Evolutionary conservation across 331 rosid genomes (phyloP), one percentile per base, ranked within the genome.

Genomic region (Saraca asoca): DNA sequence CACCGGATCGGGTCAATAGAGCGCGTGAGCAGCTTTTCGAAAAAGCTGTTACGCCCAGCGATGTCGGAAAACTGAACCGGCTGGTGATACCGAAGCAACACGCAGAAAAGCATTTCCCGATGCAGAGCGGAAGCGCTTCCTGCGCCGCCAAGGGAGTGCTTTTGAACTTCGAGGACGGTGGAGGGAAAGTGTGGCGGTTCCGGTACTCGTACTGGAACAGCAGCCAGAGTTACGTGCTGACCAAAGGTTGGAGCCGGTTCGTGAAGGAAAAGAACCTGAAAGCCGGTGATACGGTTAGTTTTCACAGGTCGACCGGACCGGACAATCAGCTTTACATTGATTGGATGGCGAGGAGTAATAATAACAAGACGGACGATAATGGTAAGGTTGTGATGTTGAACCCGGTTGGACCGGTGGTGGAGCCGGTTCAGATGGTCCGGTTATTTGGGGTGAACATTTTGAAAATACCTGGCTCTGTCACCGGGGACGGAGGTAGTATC

Each of bases 231-330:
- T 94, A 94, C 35, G 99, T 94, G 63, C 54, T 94, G 7, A 94
- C 99, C 0, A 94, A 94, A 46, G 99, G 99, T 1, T 94, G 99
- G 99, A 90, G 95, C 88, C 85, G 99, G 78, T 94, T 94, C 81
- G 99, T 94, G 29, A 94, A 88, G 64, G 99, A 94, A 68, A 94
- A 94, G 85, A 81, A 74, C 18, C 77, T 94, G 4, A 88, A 78
- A 71, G 92, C 99, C 76, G 99, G 99, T 9, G 97, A 94, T 82
- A 77, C 85, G 68, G 96, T 94, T 15, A 70, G 82, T 33, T 94
- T 94, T 20, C 83, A 83, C 34, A 75, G 88, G 6, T 90, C 97
- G 9, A 84, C 88, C 42, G 97, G 92, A 12, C 87, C 79, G 51
- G 97, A 88, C 16, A 69, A 57, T 56, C 97, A 94, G 75, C 87